Percentiles rank a stretch among this genome's conserved stretches.
These are phyloP conservation scores for Mortierella sp. DNA, from an alignment of 371 early-diverging fungal genomes.

Conservation along the genomic window DNA sequence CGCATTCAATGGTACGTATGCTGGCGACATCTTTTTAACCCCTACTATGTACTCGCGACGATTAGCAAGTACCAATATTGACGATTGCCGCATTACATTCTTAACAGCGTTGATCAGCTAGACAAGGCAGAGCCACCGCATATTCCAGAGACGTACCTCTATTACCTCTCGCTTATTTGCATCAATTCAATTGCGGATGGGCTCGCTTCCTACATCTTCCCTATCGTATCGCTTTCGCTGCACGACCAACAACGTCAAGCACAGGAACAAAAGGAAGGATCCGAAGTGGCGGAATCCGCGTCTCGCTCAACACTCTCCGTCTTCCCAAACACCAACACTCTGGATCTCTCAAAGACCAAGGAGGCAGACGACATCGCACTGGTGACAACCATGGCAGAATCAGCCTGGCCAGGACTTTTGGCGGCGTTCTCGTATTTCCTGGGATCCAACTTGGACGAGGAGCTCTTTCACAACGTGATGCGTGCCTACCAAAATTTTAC, in stretches of 20 bases:
- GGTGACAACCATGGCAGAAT: slow-evolving; percentile 85
- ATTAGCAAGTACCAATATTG: background rate
- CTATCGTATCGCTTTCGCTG: slow-evolving; percentile 66
- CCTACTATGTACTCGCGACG: background rate
- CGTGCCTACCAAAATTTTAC: slow-evolving; percentile 84
- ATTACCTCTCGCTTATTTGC: slow-evolving; percentile 80
- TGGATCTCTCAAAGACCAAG: slow-evolving; percentile 43
- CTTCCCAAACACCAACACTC: slow-evolving; percentile 47
- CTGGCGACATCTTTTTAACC: background rate
- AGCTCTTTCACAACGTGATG: slow-evolving; percentile 82
- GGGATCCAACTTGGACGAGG: slow-evolving; percentile 86
- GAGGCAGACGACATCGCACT: slow-evolving; percentile 73
- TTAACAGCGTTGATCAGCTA: slow-evolving; percentile 84
- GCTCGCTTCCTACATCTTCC: slow-evolving; percentile 75
- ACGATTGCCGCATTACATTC: background rate
- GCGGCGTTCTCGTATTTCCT: slow-evolving; percentile 85
- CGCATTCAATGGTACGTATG: slow-evolving; percentile 79
- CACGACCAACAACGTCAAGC: slow-evolving; percentile 42
- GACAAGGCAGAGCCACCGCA: slow-evolving; percentile 93
- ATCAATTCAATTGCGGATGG: slow-evolving; percentile 80
- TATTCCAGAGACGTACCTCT: slow-evolving; percentile 91
- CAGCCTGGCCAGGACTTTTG: slow-evolving; percentile 88
- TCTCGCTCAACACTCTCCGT: slow-evolving; percentile 23
- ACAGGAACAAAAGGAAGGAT: slow-evolving; percentile 22
- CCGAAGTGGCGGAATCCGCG: slow-evolving; percentile 5